Conservation (phyloP, 2,329 filamentous ascomycete genomes). For the Acarospora socialis region DNA sequence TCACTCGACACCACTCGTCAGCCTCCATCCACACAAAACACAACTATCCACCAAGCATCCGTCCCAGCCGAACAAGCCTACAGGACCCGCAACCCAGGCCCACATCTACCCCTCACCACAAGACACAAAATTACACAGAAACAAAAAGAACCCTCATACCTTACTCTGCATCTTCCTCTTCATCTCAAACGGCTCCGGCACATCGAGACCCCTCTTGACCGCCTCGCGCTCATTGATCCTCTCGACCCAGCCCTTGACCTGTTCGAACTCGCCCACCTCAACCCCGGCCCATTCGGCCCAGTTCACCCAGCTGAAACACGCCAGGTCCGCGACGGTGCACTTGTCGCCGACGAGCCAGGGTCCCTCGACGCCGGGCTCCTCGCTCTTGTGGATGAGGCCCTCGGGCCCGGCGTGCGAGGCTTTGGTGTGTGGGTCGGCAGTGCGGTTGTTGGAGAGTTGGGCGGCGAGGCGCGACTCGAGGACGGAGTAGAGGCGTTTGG, state of each 20-base stretch:
- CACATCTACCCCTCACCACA: too few relatives aligned
- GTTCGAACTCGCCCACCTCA: constrained; percentile 17
- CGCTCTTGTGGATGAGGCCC: not conserved
- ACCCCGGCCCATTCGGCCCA: constrained; percentile 28
- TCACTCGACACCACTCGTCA: too few relatives aligned
- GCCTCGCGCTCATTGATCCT: constrained; percentile 21
- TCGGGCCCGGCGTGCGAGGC: not conserved
- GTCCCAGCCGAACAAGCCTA: too few relatives aligned
- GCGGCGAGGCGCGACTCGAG: constrained; percentile 27
- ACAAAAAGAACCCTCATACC: too few relatives aligned
- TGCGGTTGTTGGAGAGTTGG: constrained; percentile 21
- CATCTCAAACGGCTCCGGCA: constrained; percentile 25
- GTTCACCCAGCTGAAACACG: constrained; percentile 32
- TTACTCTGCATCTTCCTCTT: constrained; percentile 25
- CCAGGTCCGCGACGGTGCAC: constrained; percentile 35
- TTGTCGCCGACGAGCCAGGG: constrained; percentile 33
- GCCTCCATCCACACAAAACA: too few relatives aligned
- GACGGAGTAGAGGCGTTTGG: constrained; percentile 33
- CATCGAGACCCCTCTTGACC: constrained; percentile 21
- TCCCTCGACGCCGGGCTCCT: constrained; percentile 16
- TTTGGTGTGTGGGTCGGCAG: constrained; percentile 20
- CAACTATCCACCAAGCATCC: too few relatives aligned
- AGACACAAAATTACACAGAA: too few relatives aligned
- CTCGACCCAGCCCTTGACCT: constrained; percentile 20
- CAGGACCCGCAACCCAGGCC: too few relatives aligned